A percentile compares a stretch with the other conserved stretches of the same genome.
Evolutionary conservation across 805 yeast species (phyloP).

Genomic region (Saccharomycopsis lassenensis): DNA sequence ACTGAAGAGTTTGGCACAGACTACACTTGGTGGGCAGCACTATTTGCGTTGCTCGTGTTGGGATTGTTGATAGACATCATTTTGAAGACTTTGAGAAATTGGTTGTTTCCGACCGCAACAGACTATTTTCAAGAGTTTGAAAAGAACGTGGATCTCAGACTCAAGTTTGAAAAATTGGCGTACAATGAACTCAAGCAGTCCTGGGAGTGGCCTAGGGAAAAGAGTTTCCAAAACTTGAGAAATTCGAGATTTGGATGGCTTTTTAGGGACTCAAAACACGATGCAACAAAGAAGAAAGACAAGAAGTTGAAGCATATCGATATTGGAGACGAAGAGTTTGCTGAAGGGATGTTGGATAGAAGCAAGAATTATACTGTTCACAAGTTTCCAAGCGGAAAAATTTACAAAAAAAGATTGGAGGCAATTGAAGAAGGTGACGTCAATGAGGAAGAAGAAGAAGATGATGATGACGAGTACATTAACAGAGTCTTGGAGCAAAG

Average conservation of each 20-base stretch:
- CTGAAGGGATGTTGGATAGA: constrained; percentile 20
- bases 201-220: constrained; percentile 56
- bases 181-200: constrained; percentile 66
- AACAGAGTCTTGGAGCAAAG: constrained; percentile 7
- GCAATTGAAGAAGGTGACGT: constrained; percentile 12
- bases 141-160: constrained; percentile 52
- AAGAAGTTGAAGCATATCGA: neutral
- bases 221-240: constrained; percentile 22
- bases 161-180: constrained; percentile 62
- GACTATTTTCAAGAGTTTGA: constrained; percentile 74
- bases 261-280: constrained; percentile 16
- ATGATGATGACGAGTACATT: constrained; percentile 8
- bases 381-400: constrained; percentile 64
- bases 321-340: constrained; percentile 18
- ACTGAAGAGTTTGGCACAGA: constrained; percentile 67
- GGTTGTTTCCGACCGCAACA: constrained; percentile 58
- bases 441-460: constrained; percentile 10
- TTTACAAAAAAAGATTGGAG: constrained; percentile 33
- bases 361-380: constrained; percentile 37
- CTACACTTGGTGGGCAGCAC: constrained; percentile 76
- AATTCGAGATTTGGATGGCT: constrained; percentile 21
- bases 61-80: constrained; percentile 60
- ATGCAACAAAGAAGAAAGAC: constrained; percentile 7
- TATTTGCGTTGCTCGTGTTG: constrained; percentile 43
- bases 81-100: constrained; percentile 42